phyloP scores from a whole-genome alignment of 495 filamentous ascomycete genomes.

The Penicillium macrosclerotiorum region DNA sequence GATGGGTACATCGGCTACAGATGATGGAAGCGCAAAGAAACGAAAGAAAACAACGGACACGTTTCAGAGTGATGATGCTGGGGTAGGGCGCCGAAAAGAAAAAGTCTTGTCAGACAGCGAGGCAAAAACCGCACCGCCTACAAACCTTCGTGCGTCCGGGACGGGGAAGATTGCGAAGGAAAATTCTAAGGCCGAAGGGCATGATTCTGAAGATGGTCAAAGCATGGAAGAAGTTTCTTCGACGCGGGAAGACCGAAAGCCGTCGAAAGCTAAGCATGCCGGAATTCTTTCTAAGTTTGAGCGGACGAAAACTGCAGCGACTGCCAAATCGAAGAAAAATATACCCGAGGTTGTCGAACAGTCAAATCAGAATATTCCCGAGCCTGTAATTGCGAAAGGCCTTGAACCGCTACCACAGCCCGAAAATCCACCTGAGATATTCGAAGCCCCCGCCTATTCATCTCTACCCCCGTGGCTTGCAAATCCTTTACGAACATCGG shows the following conservation, averaged over 20 bases:
- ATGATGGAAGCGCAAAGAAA: conserved; percentile 24
- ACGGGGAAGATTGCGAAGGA: conserved; percentile 26
- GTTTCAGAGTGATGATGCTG: conserved; percentile 16
- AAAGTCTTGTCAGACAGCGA: conserved; percentile 27
- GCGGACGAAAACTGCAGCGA: conserved; percentile 34
- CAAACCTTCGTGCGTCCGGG: no score
- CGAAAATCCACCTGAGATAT: conserved; percentile 52
- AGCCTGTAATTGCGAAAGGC: conserved; percentile 56
- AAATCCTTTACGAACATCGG: conserved; percentile 62
- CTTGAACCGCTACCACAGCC: conserved; percentile 79
- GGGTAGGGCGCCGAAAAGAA: conserved; percentile 26
- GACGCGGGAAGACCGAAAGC: conserved; percentile 17
- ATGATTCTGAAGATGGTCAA: conserved; percentile 7
- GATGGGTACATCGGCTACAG: conserved; percentile 4
- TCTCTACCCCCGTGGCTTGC: conserved; percentile 67
- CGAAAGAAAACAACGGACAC: conserved; percentile 20
- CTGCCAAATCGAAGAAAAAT: conserved; percentile 22
- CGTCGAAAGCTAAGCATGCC: conserved; percentile 36
- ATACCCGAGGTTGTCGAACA: conserved; percentile 21
- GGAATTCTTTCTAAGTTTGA: conserved; percentile 47
- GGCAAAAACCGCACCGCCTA: conserved; percentile 22
- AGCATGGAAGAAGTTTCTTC: no score
- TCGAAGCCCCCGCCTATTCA: conserved; percentile 45
- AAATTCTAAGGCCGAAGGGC: no score
- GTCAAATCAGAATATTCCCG: conserved; percentile 16